A percentile compares a stretch with the other conserved stretches of the same genome.
Evolutionary conservation across 1,284 basidiomycete genomes (phyloP).

Genomic region (Macrocystidia cucumis): DNA sequence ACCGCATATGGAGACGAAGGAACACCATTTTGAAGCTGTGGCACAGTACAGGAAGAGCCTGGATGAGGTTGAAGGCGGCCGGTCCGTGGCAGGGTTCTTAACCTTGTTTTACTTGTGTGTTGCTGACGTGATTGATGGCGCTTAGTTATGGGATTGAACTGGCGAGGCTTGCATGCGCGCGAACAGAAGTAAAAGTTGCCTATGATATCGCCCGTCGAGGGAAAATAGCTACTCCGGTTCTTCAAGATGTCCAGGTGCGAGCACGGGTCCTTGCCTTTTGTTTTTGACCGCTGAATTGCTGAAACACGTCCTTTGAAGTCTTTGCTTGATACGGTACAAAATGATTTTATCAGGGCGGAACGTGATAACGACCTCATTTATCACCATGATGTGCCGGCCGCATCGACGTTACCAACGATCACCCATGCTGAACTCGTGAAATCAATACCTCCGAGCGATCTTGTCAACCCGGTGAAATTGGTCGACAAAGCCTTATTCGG

Average conservation of each 20-base stretch:
- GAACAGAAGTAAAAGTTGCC: slow-evolving; percentile 64
- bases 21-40: slow-evolving; percentile 83
- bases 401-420: slow-evolving; percentile 64
- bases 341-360: slow-evolving; percentile 65
- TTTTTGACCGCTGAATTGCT: slow-evolving; percentile 4
- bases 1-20: slow-evolving; percentile 79
- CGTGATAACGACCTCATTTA: slow-evolving; percentile 97
- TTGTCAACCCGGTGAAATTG: slow-evolving; percentile 53
- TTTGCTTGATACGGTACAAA: slow-evolving; percentile 62
- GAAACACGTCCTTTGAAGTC: slow-evolving; percentile 31
- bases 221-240: slow-evolving; percentile 51
- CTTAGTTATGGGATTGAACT: slow-evolving; percentile 81
- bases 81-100: slow-evolving; percentile 23
- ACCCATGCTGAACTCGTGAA: slow-evolving; percentile 67
- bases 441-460: slow-evolving; percentile 47
- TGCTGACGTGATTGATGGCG: too few species aligned
- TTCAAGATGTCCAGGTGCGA: slow-evolving; percentile 71
- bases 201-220: slow-evolving; percentile 65
- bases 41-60: slow-evolving; percentile 87
- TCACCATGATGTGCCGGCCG: slow-evolving; percentile 78
- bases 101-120: not conserved
- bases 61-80: slow-evolving; percentile 84
- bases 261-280: slow-evolving; percentile 43
- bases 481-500: slow-evolving; percentile 63
- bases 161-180: slow-evolving; percentile 65